These are phyloP conservation scores for Mycocentrospora acerina DNA, from an alignment of 2,329 filamentous ascomycete genomes.

Conservation along the genomic window DNA sequence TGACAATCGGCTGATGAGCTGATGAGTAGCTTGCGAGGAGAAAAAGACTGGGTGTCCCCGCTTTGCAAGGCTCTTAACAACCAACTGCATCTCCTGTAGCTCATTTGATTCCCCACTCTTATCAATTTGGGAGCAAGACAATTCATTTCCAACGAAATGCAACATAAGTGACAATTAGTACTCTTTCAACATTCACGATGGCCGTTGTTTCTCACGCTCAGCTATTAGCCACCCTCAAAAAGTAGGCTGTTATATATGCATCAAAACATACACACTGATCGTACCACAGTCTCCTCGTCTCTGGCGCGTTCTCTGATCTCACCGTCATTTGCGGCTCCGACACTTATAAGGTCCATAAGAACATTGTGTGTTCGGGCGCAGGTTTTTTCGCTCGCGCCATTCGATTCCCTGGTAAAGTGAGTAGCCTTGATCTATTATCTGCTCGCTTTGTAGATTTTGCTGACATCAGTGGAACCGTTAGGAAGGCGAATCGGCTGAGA, in stretches of 20 bases:
- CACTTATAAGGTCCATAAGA: constrained; percentile 20
- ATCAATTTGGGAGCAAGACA: no score
- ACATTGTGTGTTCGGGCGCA: constrained; percentile 12
- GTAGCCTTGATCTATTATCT: neutral
- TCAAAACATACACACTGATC: neutral
- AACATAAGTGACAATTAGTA: no score
- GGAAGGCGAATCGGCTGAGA: neutral
- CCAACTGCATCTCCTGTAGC: no score
- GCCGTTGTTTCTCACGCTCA: neutral
- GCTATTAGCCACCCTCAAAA: neutral
- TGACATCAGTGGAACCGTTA: no score
- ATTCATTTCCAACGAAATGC: no score
- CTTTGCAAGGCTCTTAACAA: no score
- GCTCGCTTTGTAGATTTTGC: no score
- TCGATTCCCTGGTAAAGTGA: constrained; percentile 1
- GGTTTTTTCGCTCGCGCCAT: constrained; percentile 12
- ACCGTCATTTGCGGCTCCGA: constrained; percentile 13
- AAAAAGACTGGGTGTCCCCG: no score
- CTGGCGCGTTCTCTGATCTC: constrained; percentile 17
- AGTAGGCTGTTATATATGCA: neutral
- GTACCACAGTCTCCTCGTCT: neutral
- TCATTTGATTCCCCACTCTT: no score
- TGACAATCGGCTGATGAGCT: no score
- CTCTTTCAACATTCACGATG: neutral
- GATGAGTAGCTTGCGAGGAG: no score